These are phyloP conservation scores for Microbotryum silenes-acaulis DNA, from an alignment of 1,284 basidiomycete species.

Conservation along the genomic window DNA sequence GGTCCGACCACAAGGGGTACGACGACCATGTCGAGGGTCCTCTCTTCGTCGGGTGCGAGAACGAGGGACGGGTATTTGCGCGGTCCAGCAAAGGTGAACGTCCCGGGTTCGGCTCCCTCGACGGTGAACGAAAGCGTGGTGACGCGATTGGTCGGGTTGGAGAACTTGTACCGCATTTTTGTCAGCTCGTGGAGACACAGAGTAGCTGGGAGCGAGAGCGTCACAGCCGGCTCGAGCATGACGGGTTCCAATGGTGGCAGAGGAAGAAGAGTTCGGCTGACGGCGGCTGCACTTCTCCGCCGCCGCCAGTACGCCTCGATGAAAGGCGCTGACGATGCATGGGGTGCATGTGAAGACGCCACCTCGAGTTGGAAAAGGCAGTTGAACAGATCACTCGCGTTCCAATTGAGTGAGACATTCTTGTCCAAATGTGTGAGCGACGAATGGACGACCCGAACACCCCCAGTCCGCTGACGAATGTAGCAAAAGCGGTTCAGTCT, in stretches of 20 bases:
- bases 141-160: slow-evolving; percentile 41
- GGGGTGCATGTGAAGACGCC: slow-evolving; percentile 40
- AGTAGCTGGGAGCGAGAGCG: slow-evolving; percentile 39
- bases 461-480: slow-evolving; percentile 1
- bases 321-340: slow-evolving; percentile 50
- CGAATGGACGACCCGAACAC: slow-evolving; percentile 1
- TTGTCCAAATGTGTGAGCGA: slow-evolving; percentile 2
- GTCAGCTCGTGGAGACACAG: background rate
- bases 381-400: slow-evolving; percentile 56
- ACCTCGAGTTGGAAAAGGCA: slow-evolving; percentile 50
- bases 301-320: slow-evolving; percentile 59
- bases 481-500: background rate
- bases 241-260: slow-evolving; percentile 54
- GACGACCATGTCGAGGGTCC: slow-evolving; percentile 5
- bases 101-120: slow-evolving; percentile 50
- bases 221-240: slow-evolving; percentile 52
- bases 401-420: slow-evolving; percentile 47
- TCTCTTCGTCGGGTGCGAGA: slow-evolving; percentile 53
- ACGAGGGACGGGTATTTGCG: slow-evolving; percentile 57
- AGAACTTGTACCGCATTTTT: slow-evolving; percentile 49
- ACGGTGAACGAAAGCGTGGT: slow-evolving; percentile 58
- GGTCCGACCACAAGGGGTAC: slow-evolving; percentile 15
- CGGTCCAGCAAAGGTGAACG: slow-evolving; percentile 63
- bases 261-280: slow-evolving; percentile 48
- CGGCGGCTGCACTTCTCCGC: slow-evolving; percentile 34